These are phyloP conservation scores for Nissolia schottii DNA, from an alignment of 306 rosid species.

Conservation along the genomic window DNA sequence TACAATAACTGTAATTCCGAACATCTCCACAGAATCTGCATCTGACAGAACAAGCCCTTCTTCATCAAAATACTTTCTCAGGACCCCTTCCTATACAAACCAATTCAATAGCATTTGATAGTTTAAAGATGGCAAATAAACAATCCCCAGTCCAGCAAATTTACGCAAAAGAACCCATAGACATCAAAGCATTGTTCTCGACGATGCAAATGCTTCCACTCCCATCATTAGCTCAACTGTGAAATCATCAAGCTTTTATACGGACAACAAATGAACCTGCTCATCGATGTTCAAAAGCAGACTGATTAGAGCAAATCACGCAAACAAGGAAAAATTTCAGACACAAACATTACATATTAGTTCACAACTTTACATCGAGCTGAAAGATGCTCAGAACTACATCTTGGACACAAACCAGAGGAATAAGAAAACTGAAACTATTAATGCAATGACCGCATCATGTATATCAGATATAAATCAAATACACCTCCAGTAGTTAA, in stretches of 20 bases:
- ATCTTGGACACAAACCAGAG: neutral
- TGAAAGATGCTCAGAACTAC: slow-evolving; percentile 2
- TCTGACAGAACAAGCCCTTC: slow-evolving; percentile 11
- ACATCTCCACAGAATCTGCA: slow-evolving; percentile 5
- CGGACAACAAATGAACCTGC: slow-evolving; percentile 95
- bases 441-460: neutral
- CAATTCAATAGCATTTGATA: slow-evolving; percentile 18
- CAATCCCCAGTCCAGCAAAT: slow-evolving; percentile 16
- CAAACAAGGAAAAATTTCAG: slow-evolving; percentile 1
- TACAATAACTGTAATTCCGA: slow-evolving; percentile 18
- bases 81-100: slow-evolving; percentile 30
- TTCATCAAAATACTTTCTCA: slow-evolving; percentile 6
- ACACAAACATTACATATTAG: neutral
- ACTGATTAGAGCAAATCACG: neutral
- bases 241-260: slow-evolving; percentile 62
- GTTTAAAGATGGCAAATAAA: slow-evolving; percentile 5
- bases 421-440: neutral
- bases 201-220: slow-evolving; percentile 25
- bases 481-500: neutral
- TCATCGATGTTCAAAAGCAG: slow-evolving; percentile 16
- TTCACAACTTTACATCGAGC: neutral
- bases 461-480: neutral
- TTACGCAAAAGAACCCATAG: neutral
- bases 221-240: neutral
- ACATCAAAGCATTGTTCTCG: slow-evolving; percentile 16